Evolutionary conservation across 108 stramenopile genomes (phyloP), one percentile per base, ranked within the genome.

Genomic region (Cyclotella cryptica): DNA sequence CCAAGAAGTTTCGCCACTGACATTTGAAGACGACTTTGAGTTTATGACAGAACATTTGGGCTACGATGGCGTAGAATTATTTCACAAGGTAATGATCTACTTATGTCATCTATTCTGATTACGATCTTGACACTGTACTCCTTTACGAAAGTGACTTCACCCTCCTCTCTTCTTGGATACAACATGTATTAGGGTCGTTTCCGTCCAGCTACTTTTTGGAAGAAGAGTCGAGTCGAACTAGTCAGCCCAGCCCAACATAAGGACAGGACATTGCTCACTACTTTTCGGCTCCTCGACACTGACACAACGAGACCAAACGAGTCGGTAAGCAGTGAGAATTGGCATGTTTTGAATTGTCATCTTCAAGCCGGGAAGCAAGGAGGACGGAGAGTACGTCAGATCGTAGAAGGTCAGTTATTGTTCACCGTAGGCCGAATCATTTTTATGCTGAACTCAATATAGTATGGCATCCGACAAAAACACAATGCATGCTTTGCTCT

Each of bases 121-220:
- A 35, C 8, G 11, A 55, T 3, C 8, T 12, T 8, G 19, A 55
- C 55, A 55, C n/a, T 55, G 11, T 12, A 55, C 55, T 49, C n/a
- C 15, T 49, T 49, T n/a, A 35, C 35, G 35, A 35, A 35, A 35
- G 6, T 35, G 35, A 35, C n/a, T n/a, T 35, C 35, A 35, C 35
- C 35, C 6, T 6, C 35, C 35, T 35, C 35, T 35, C 35, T 35
- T 35, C 35, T 2, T 35, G 35, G 35, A 35, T 6, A 6, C 35
- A 35, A 35, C 47, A 49, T 59, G 13, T n/a, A n/a, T 15, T 46
- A 69, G 67, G 94, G 94, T 21, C 79, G 92, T 7, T 93, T 95
- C 68, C 86, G 94, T 29, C 92, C 94, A 13, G 92, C 95, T 12
- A 97, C 97, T n/a, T 97, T 97, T 87, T 97, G 93, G 95, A 95